These are phyloP conservation scores for Fusarium tuaranense DNA, from an alignment of 2,329 filamentous ascomycete genomes.

Conservation along the genomic window DNA sequence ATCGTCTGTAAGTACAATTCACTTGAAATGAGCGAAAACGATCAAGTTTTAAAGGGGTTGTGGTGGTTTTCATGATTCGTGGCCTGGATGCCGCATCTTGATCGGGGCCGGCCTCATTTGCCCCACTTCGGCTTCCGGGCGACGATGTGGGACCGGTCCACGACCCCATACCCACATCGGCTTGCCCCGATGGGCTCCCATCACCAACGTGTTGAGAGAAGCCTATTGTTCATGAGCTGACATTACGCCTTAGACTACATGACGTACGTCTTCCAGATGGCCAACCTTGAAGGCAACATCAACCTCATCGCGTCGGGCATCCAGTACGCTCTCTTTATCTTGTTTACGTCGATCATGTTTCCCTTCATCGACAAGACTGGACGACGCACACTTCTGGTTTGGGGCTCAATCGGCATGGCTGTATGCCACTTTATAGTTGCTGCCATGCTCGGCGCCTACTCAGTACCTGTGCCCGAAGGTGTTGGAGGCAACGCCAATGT, in stretches of 20 bases:
- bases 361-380: conserved; percentile 65
- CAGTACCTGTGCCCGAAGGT: conserved; percentile 52
- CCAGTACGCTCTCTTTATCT: conserved; percentile 63
- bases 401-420: conserved; percentile 72
- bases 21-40: background rate
- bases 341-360: conserved; percentile 61
- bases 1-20: conserved; percentile 51
- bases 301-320: conserved; percentile 63
- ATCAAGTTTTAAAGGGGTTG: background rate
- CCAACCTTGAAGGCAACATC: conserved; percentile 50
- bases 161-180: background rate
- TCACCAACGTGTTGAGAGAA: background rate
- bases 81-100: background rate
- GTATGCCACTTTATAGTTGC: conserved; percentile 64
- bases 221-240: background rate
- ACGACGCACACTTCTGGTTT: conserved; percentile 71
- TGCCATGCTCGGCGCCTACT: conserved; percentile 59
- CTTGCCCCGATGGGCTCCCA: background rate
- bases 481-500: conserved; percentile 55
- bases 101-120: background rate
- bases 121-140: background rate
- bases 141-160: too few species aligned
- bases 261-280: conserved; percentile 46
- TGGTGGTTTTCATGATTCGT: background rate
- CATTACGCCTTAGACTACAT: conserved; percentile 58